Evolutionary conservation across 75 land plant species (phyloP).

Genomic region (Picea glauca): DNA sequence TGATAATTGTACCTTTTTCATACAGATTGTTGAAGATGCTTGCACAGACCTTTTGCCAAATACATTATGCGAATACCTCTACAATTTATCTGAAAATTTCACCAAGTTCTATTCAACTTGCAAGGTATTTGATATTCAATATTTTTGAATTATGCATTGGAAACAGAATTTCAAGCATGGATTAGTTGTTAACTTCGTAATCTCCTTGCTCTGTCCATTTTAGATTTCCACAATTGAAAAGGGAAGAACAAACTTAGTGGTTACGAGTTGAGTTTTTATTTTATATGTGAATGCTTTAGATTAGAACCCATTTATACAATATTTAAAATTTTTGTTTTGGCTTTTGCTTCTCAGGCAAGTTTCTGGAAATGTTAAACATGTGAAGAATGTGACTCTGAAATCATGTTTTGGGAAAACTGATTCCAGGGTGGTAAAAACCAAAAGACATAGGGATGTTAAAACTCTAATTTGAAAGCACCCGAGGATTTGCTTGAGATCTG

Average conservation of each 20-base stretch:
- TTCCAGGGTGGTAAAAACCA: no score
- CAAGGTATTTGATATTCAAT: slow-evolving; percentile 43
- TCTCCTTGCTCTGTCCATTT: background rate
- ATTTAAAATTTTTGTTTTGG: background rate
- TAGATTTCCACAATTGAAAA: background rate
- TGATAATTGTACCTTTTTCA: background rate
- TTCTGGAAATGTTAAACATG: background rate
- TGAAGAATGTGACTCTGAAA: background rate
- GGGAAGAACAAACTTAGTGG: background rate
- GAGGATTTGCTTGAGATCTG: no score
- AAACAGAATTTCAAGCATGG: background rate
- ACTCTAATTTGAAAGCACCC: no score
- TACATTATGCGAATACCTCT: slow-evolving; percentile 81
- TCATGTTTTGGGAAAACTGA: no score
- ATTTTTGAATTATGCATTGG: background rate
- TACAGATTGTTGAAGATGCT: slow-evolving; percentile 85
- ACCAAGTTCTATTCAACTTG: slow-evolving; percentile 82
- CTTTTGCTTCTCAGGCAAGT: background rate
- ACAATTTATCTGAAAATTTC: slow-evolving; percentile 73
- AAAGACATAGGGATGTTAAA: no score
- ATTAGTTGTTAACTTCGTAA: background rate
- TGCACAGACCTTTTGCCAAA: slow-evolving; percentile 75
- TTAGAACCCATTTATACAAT: background rate
- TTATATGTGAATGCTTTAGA: background rate
- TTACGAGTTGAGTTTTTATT: background rate